Conservation (phyloP, 768 basidiomycete genomes). For the Suillus subaureus region DNA sequence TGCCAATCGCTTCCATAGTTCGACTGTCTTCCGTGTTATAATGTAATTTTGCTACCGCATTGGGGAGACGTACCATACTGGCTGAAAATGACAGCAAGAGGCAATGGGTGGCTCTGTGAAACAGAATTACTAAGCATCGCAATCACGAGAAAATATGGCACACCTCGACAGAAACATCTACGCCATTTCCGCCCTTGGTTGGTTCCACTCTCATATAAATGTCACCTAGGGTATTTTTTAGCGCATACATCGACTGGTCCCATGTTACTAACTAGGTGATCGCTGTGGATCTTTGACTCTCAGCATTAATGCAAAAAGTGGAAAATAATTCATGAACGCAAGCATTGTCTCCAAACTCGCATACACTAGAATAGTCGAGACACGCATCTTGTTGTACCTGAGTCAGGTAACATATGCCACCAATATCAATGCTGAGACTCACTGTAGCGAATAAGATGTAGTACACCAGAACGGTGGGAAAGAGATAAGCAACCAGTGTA, state of each 20-base stretch:
- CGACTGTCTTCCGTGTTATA: slow-evolving; percentile 35
- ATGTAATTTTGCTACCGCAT: background rate
- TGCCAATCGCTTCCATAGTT: slow-evolving; percentile 50
- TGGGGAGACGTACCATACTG: slow-evolving; percentile 49
- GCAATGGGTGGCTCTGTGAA: slow-evolving; percentile 53
- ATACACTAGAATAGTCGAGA: slow-evolving; percentile 59
- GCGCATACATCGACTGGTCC: slow-evolving; percentile 5
- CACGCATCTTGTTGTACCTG: slow-evolving; percentile 43
- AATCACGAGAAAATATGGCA: background rate
- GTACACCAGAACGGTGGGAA: slow-evolving; percentile 87
- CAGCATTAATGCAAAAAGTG: slow-evolving; percentile 85
- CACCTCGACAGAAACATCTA: slow-evolving; percentile 1
- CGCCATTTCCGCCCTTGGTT: slow-evolving; percentile 23
- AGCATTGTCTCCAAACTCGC: slow-evolving; percentile 65
- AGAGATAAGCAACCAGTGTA: slow-evolving; percentile 77
- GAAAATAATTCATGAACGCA: slow-evolving; percentile 89
- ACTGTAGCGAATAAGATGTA: slow-evolving; percentile 80
- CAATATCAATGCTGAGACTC: background rate
- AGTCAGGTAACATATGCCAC: background rate
- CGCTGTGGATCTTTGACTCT: slow-evolving; percentile 82
- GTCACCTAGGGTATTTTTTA: slow-evolving; percentile 23
- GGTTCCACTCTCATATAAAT: slow-evolving; percentile 29
- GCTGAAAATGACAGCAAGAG: slow-evolving; percentile 53
- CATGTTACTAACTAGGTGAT: slow-evolving; percentile 65
- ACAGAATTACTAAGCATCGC: slow-evolving; percentile 7